These are phyloP conservation scores for Bretziella fagacearum DNA, from an alignment of 2,329 filamentous ascomycete genomes.

Conservation along the genomic window DNA sequence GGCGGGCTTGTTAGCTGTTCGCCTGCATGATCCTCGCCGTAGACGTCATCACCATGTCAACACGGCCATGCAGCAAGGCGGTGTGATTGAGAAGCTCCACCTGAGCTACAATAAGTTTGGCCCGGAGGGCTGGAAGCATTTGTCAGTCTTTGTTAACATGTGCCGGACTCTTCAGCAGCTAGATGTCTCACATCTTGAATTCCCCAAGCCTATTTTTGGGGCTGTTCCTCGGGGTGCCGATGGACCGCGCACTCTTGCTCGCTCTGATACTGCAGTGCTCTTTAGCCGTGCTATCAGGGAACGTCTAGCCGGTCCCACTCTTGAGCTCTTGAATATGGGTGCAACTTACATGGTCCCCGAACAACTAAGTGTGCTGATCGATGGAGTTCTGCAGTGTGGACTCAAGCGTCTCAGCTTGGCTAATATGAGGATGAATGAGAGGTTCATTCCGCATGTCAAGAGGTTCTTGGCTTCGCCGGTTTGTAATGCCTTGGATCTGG, in stretches of 20 bases:
- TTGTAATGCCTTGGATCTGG: constrained; percentile 78
- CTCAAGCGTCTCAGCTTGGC: constrained; percentile 67
- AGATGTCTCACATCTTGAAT: constrained; percentile 70
- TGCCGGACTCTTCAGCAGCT: constrained; percentile 72
- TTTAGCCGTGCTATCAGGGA: constrained; percentile 61
- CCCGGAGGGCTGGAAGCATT: constrained; percentile 75
- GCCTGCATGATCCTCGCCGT: constrained; percentile 40
- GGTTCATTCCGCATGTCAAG: constrained; percentile 58
- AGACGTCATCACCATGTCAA: constrained; percentile 17
- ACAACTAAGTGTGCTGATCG: constrained; percentile 60
- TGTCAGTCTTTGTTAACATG: constrained; percentile 79
- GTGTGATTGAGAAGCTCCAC: constrained; percentile 71
- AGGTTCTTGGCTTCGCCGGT: constrained; percentile 58
- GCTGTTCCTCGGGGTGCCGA: constrained; percentile 17
- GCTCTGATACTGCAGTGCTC: constrained; percentile 39
- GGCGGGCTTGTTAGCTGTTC: constrained; percentile 68
- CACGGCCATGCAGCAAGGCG: constrained; percentile 35
- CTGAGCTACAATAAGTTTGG: constrained; percentile 88
- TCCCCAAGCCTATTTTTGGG: constrained; percentile 32
- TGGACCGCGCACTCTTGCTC: constrained; percentile 23
- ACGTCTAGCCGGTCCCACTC: constrained; percentile 53
- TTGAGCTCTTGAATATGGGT: constrained; percentile 71
- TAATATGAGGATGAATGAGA: constrained; percentile 58
- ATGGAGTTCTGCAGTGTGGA: constrained; percentile 63
- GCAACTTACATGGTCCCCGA: constrained; percentile 57